Percentiles rank a stretch among this genome's conserved stretches.
Evolutionary conservation across 1,284 basidiomycete genomes (phyloP).

Genomic region (Acaromyces ingoldii): DNA sequence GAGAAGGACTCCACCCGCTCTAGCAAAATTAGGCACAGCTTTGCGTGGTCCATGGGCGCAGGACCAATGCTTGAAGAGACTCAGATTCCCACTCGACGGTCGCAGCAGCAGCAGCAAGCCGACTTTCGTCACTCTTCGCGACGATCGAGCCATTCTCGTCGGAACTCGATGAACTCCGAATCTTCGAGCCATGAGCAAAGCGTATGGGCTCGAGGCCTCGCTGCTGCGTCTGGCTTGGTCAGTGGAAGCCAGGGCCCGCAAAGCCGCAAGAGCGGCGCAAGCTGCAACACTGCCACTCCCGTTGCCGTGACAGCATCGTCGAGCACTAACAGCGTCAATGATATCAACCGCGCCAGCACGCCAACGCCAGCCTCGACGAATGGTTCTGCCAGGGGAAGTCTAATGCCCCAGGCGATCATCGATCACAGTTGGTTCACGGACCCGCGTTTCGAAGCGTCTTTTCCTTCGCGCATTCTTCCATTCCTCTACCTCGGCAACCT

Average conservation of each 20-base stretch:
- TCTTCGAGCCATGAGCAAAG: constrained; percentile 5
- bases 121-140: neutral
- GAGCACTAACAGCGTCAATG: too few species aligned
- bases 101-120: too few species aligned
- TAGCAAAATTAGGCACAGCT: constrained; percentile 4
- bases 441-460: constrained; percentile 84
- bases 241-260: too few species aligned
- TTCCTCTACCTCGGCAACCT: constrained; percentile 90
- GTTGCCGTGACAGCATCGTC: too few species aligned
- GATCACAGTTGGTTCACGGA: constrained; percentile 76
- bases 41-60: constrained; percentile 5
- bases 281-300: too few species aligned
- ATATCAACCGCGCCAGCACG: too few species aligned
- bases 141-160: neutral
- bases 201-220: constrained; percentile 17
- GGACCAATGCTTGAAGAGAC: too few species aligned
- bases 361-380: constrained; percentile 5
- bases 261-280: too few species aligned
- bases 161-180: neutral
- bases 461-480: constrained; percentile 86
- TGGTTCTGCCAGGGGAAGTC: too few species aligned
- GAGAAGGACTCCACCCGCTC: neutral
- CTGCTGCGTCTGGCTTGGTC: constrained; percentile 12
- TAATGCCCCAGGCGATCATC: too few species aligned
- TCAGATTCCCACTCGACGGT: too few species aligned